A percentile compares a stretch with the other conserved stretches of the same genome.
Conservation (phyloP, 2,329 filamentous ascomycete genomes). For the Penicillium expansum region DNA sequence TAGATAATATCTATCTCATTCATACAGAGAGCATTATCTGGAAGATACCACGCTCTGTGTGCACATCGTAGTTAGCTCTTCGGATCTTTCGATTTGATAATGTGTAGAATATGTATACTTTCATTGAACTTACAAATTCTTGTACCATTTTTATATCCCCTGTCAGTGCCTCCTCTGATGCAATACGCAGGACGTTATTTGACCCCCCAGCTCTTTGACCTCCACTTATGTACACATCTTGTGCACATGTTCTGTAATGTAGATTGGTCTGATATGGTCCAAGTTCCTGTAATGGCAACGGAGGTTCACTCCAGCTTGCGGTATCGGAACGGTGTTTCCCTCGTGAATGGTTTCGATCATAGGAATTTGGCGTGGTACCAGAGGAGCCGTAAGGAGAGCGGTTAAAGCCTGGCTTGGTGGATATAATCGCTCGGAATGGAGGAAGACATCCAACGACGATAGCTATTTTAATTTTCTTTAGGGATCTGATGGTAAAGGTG, state of each 20-base stretch:
- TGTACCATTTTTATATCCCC: slow-evolving; percentile 16
- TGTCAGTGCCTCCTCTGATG: background rate
- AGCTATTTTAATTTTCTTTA: slow-evolving; percentile 3
- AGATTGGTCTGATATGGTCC: background rate
- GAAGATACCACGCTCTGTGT: background rate
- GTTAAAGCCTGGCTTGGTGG: background rate
- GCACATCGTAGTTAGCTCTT: background rate
- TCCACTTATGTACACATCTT: slow-evolving; percentile 1
- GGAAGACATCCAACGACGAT: slow-evolving; percentile 20
- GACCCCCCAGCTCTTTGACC: background rate
- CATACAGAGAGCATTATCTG: background rate
- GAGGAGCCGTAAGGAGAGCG: slow-evolving; percentile 2
- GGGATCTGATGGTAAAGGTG: background rate
- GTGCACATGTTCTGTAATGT: slow-evolving; percentile 1
- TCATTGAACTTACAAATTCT: slow-evolving; percentile 14
- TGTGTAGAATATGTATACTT: too few relatives aligned
- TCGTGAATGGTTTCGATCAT: slow-evolving; percentile 3
- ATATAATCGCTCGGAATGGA: slow-evolving; percentile 18
- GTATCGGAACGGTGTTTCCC: background rate
- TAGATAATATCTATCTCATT: too few relatives aligned
- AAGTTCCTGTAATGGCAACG: background rate
- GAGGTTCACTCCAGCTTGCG: slow-evolving; percentile 7
- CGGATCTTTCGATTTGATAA: background rate
- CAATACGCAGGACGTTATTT: background rate
- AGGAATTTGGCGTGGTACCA: background rate